These are phyloP conservation scores for Starmera dryadoides DNA, from an alignment of 805 yeast species.

Conservation along the genomic window DNA sequence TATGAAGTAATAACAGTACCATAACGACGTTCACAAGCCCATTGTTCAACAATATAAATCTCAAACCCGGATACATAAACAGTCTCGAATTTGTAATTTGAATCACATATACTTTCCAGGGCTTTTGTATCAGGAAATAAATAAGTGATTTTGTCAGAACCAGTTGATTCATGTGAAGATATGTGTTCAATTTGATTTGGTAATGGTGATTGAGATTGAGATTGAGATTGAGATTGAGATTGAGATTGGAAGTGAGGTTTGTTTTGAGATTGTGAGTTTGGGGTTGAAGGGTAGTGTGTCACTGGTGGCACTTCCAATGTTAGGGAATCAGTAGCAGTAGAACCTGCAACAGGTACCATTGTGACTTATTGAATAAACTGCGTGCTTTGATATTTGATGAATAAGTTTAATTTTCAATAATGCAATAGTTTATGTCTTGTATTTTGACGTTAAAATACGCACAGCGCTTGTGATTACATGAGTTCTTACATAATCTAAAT, in stretches of 20 bases:
- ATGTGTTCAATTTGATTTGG: neutral
- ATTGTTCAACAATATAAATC: slow-evolving; percentile 87
- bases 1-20: slow-evolving; percentile 70
- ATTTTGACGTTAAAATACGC: too few relatives aligned
- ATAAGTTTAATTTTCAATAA: too few relatives aligned
- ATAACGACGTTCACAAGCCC: slow-evolving; percentile 71
- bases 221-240: slow-evolving; percentile 3
- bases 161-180: neutral
- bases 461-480: too few relatives aligned
- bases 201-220: neutral
- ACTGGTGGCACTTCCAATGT: neutral
- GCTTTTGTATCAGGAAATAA: slow-evolving; percentile 55
- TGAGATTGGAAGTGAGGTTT: slow-evolving; percentile 1
- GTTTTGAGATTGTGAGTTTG: too few relatives aligned
- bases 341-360: too few relatives aligned
- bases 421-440: too few relatives aligned
- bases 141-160: slow-evolving; percentile 9
- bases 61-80: slow-evolving; percentile 68
- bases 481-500: too few relatives aligned
- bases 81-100: slow-evolving; percentile 35
- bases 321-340: neutral
- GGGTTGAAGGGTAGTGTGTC: neutral
- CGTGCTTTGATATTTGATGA: too few relatives aligned
- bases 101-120: slow-evolving; percentile 36
- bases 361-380: too few relatives aligned